These are phyloP conservation scores for Phytophthora pini DNA, from an alignment of 352 stramenopile genomes.

Conservation along the genomic window DNA sequence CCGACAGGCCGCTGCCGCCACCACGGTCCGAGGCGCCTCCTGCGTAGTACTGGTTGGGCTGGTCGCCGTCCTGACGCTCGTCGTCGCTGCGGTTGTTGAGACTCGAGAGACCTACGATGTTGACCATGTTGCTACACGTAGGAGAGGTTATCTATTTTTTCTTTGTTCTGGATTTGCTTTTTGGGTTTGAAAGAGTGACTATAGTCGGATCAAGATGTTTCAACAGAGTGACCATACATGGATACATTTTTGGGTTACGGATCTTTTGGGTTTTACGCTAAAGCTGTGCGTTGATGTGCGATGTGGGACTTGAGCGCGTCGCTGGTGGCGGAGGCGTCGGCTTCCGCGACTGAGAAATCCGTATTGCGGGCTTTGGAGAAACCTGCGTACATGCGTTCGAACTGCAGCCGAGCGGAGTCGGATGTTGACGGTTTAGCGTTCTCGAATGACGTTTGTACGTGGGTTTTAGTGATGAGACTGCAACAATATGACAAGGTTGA, in stretches of 20 bases:
- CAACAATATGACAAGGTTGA: not conserved
- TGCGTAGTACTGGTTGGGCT: slow-evolving; percentile 78
- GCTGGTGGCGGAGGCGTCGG: slow-evolving; percentile 48
- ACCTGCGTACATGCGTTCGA: slow-evolving; percentile 71
- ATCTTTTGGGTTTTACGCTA: slow-evolving; percentile 40
- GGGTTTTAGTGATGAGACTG: slow-evolving; percentile 59
- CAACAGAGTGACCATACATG: slow-evolving; percentile 20
- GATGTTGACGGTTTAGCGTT: slow-evolving; percentile 78
- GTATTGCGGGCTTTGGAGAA: slow-evolving; percentile 80
- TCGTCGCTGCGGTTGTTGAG: slow-evolving; percentile 55
- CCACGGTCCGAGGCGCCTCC: slow-evolving; percentile 69
- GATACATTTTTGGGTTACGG: slow-evolving; percentile 14
- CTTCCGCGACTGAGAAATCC: slow-evolving; percentile 65
- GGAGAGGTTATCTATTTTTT: too few relatives aligned
- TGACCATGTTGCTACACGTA: slow-evolving; percentile 53
- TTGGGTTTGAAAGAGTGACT: not conserved
- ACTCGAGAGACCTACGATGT: slow-evolving; percentile 85
- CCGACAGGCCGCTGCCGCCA: slow-evolving; percentile 78
- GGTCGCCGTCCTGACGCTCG: slow-evolving; percentile 34
- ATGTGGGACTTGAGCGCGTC: slow-evolving; percentile 64
- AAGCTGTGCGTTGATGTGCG: slow-evolving; percentile 71
- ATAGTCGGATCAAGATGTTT: not conserved
- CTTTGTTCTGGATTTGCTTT: slow-evolving; percentile 1
- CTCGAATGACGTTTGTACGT: slow-evolving; percentile 72
- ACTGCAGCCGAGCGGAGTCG: slow-evolving; percentile 57